These are phyloP conservation scores for Epichloe festucae DNA, from an alignment of 2,329 filamentous ascomycete genomes.

Conservation along the genomic window DNA sequence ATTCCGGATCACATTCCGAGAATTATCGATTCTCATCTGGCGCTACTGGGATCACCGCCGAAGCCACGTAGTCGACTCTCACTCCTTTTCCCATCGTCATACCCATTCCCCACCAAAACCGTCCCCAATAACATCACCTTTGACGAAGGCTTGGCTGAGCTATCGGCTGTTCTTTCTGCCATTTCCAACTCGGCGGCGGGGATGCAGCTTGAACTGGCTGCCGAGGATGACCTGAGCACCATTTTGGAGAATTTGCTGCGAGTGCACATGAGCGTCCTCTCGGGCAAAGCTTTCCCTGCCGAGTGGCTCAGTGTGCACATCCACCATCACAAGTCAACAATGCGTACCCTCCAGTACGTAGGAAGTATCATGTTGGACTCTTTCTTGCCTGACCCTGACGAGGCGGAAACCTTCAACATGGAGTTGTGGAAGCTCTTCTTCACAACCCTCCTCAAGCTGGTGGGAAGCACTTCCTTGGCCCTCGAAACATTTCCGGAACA, in stretches of 20 bases:
- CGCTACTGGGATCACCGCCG: conserved; percentile 47
- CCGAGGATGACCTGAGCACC: conserved; percentile 59
- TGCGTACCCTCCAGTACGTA: conserved; percentile 74
- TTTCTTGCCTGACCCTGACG: conserved; percentile 78
- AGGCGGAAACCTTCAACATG: conserved; percentile 84
- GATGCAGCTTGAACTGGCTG: conserved; percentile 61
- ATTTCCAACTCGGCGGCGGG: conserved; percentile 59
- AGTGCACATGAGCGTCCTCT: conserved; percentile 78
- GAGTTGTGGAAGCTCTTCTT: conserved; percentile 93
- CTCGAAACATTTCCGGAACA: conserved; percentile 95
- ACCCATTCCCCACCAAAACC: conserved; percentile 71
- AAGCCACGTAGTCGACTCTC: conserved; percentile 57
- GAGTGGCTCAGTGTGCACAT: conserved; percentile 90
- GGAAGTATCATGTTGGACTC: conserved; percentile 67
- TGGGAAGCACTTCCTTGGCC: conserved; percentile 77
- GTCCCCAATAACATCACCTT: conserved; percentile 50
- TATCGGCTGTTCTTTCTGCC: conserved; percentile 76
- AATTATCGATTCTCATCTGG: conserved; percentile 77
- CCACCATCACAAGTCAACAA: conserved; percentile 80
- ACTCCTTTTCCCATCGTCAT: conserved; percentile 76
- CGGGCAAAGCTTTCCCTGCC: conserved; percentile 77
- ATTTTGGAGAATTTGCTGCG: conserved; percentile 69
- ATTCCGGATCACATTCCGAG: conserved; percentile 84
- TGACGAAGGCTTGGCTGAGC: conserved; percentile 78
- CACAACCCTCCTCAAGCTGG: conserved; percentile 72